A percentile compares a stretch with the other conserved stretches of the same genome.
Conservation (phyloP, 106 monocot genomes). For the Phalaenopsis aphrodite region DNA sequence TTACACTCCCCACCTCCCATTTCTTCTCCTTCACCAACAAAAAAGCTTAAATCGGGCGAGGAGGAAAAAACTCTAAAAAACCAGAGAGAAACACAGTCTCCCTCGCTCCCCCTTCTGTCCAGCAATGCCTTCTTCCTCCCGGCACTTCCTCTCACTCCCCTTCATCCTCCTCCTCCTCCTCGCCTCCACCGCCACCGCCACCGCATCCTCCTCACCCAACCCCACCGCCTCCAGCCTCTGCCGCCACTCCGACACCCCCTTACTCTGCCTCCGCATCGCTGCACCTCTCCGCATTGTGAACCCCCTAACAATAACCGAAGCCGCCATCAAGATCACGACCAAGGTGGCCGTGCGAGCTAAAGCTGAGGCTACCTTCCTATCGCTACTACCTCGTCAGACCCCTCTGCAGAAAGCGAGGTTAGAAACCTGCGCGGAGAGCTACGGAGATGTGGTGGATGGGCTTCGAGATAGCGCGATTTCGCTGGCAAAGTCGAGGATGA, state of each 20-base stretch:
- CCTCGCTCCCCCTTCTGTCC: background rate
- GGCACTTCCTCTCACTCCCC: background rate
- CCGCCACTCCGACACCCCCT: constrained; percentile 7
- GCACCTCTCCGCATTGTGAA: background rate
- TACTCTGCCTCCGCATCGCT: constrained; percentile 2
- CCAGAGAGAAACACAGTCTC: no score
- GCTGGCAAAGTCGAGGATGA: background rate
- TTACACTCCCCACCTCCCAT: no score
- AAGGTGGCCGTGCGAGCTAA: background rate
- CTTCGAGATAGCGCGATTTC: background rate
- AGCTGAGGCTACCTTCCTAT: background rate
- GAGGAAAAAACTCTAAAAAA: no score
- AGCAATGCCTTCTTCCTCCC: background rate
- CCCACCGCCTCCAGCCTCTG: background rate
- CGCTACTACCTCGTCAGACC: background rate
- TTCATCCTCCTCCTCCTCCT: background rate
- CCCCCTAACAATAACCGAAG: background rate
- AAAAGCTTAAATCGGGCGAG: no score
- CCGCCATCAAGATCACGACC: background rate
- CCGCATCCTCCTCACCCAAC: background rate
- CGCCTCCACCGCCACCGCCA: no score
- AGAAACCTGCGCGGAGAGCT: background rate
- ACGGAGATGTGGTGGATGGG: constrained; percentile 6
- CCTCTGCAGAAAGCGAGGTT: background rate
- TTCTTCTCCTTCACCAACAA: no score